phyloP scores from a whole-genome alignment of 352 stramenopile species.

The Hyaloperonospora brassicae region DNA sequence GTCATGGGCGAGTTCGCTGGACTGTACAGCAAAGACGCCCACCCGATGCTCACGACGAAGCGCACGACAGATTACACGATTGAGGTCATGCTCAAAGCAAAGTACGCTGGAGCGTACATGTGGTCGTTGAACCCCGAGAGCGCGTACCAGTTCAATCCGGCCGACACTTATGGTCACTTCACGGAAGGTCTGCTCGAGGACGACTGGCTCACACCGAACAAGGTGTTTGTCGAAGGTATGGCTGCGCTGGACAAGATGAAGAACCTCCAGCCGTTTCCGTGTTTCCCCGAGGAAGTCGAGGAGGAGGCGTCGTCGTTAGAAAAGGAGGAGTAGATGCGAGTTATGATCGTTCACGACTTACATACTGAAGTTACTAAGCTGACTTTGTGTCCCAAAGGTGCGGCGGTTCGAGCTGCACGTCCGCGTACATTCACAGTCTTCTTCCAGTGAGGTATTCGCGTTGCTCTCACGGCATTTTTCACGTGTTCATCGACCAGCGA shows the following conservation, averaged over 20 bases:
- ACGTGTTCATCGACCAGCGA: background rate
- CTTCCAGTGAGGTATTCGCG: no score
- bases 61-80: constrained; percentile 58
- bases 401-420: background rate
- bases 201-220: constrained; percentile 63
- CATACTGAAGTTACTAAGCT: background rate
- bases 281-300: constrained; percentile 34
- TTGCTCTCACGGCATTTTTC: background rate
- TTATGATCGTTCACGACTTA: constrained; percentile 5
- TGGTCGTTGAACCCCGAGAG: constrained; percentile 69
- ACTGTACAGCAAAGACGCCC: constrained; percentile 44
- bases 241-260: constrained; percentile 40
- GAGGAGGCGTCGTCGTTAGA: constrained; percentile 9
- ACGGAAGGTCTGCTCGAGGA: constrained; percentile 51
- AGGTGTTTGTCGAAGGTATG: constrained; percentile 49
- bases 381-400: background rate
- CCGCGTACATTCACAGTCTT: background rate
- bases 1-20: constrained; percentile 59
- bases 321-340: constrained; percentile 5
- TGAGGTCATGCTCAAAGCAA: constrained; percentile 39
- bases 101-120: constrained; percentile 56
- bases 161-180: constrained; percentile 42
- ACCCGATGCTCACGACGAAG: constrained; percentile 49
- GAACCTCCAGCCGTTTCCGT: constrained; percentile 53
- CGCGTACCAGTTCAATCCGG: constrained; percentile 64